phyloP scores from a whole-genome alignment of 768 basidiomycete species.

The Psilocybe cyanescens region DNA sequence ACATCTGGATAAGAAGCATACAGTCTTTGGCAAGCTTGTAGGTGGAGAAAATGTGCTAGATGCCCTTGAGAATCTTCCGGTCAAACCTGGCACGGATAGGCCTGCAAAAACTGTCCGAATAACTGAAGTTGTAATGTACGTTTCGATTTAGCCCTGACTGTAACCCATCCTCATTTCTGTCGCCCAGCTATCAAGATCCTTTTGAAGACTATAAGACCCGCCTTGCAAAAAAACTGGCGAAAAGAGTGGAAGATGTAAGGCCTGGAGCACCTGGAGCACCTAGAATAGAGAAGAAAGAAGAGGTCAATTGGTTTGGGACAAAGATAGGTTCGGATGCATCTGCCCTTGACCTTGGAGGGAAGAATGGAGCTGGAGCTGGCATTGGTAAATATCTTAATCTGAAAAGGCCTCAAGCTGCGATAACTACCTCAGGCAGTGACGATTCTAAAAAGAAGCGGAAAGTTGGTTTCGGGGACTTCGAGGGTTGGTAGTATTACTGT shows the following conservation, averaged over 20 bases:
- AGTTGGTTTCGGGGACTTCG: conserved; percentile 91
- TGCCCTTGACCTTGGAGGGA: conserved; percentile 30
- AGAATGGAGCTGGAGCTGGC: conserved; percentile 43
- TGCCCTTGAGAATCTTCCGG: conserved; percentile 78
- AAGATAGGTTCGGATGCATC: conserved; percentile 64
- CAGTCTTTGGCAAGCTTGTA: conserved; percentile 96
- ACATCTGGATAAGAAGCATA: conserved; percentile 91
- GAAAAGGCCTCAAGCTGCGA: conserved; percentile 45
- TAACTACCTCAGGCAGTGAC: conserved; percentile 23
- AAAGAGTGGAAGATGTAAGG: conserved; percentile 47
- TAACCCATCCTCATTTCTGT: background rate
- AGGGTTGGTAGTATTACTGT: conserved; percentile 61
- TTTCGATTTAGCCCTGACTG: conserved; percentile 11
- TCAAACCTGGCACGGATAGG: conserved; percentile 85
- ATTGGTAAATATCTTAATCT: conserved; percentile 82
- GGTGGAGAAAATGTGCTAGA: conserved; percentile 93
- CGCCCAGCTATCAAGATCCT: conserved; percentile 84
- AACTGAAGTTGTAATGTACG: conserved; percentile 85
- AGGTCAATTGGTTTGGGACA: conserved; percentile 89
- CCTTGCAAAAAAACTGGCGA: conserved; percentile 80
- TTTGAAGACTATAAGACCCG: conserved; percentile 92
- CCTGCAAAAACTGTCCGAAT: conserved; percentile 87
- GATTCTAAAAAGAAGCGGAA: conserved; percentile 81
- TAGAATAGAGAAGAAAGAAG: conserved; percentile 53
- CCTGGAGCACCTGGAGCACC: conserved; percentile 29